Base-by-base conservation (phyloP, 2,329 filamentous ascomycete species). In the Aaosphaeria arxii region DNA sequence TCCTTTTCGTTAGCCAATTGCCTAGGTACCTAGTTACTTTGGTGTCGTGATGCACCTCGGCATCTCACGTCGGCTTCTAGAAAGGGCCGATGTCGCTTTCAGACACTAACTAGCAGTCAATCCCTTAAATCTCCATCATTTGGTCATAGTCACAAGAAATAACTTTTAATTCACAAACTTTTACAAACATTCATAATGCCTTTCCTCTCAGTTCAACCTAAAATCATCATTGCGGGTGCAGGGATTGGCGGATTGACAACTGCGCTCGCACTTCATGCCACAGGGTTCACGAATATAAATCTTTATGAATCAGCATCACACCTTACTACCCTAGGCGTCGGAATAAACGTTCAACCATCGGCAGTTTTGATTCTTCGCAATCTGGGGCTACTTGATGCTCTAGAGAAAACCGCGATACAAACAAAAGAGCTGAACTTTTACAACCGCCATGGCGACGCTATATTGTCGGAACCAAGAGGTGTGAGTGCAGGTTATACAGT, bases 201-300 rank as follows among this genome's bases (percentile, higher is more conserved):
- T 7, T 56, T 52, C 31, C 48, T 61, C 13, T 50, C 48, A 39
- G 42, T 49, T 6, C 58, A 63, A 32, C 60, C 61, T 9, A 63
- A 57, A 41, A 61, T 64, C 35, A 44, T 62, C 40, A 61, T 65
- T 36, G 59, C 52, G 30, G 62, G 62, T 13, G 58, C 60, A 84
- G 86, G 88, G 52, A 91, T 92, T 85, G 88, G 87, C 45, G 88
- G 88, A 32, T 74, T 91, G 33, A 81, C 85, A 47, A 79, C 77
- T 35, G 87, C 87, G 6, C 77, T 91, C 38, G 81, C 86, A 11
- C 77, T 91, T 31, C 87, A 88, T 31, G 86, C 85, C 64, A 83
- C 84, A 63, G 88, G 88, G 2, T 67, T 72, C 51, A 71, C 58
- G n/a, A 63, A 75, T 55, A 70, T 77, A 43, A 57, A 71, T 39